Base-by-base conservation (phyloP, 805 yeast species). In the Candida pseudoglaebosa region DNA sequence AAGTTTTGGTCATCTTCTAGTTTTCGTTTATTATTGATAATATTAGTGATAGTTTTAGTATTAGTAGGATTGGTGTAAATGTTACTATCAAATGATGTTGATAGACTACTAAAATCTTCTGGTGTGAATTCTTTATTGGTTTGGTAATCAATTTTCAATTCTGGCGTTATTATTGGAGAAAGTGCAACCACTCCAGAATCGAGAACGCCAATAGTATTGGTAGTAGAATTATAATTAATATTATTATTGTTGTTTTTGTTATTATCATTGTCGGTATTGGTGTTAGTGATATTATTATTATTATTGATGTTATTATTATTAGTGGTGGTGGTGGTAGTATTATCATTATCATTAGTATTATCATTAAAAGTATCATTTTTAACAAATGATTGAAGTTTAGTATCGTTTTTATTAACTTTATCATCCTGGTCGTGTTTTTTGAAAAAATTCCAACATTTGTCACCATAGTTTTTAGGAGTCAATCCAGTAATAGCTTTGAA, bases 391-490 rank as follows among this genome's bases (percentile, higher is more conserved):
- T n/a, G n/a, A n/a, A n/a, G n/a, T n/a, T n/a, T n/a, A n/a, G n/a
- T n/a, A 15, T 26, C 29, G 6, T 26, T 26, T 13, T 5, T 5
- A 5, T 26, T 26, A 15, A 13, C 6, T 13, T 26, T 26, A 10
- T 26, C 29, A 13, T 26, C 29, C 21, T 52, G 58, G 38, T 54
- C 57, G 37, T 34, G 49, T 30, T 48, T 49, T 45, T 71, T 72
- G 48, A 81, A 66, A 49, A 59, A 78, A 45, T 77, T 81, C 70
- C 78, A 82, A 55, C 95, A 84, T 45, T 80, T 79, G 54, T 87
- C 95, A 37, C 95, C 95, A 52, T 87, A 87, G 5, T 86, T 82
- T 65, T 87, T 85, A 17, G 95, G 95, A 1, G 96, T 87, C 42
- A 86, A 72, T 2, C 95, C 91, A 4, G 95, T 84, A 44, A 87